Evolutionary conservation across 306 rosid species (phyloP), one percentile per base, ranked within the genome.

Genomic region (Crotalaria pallida): DNA sequence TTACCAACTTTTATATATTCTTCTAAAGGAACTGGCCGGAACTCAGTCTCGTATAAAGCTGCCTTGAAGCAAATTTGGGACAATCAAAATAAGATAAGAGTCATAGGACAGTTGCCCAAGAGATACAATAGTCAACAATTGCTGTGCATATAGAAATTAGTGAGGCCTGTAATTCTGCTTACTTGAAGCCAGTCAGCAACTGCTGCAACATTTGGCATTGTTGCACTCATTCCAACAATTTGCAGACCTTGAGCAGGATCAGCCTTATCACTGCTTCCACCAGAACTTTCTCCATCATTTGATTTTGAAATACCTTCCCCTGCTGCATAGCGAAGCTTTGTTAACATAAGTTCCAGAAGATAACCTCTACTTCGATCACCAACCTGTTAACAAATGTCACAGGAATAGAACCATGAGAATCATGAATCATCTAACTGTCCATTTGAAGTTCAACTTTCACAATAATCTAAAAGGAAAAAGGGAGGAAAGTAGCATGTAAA

Each of bases 151-250:
- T 31, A 29, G 26, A 36, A 75, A 31, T 36, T 26, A 70, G 58
- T 16, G 26, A 48, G 50, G 34, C 69, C 57, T 49, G 19, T 43
- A 21, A 71, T 65, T 72, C 78, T 36, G 51, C 96, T 84, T 80
- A 90, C 98, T 84, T 87, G 92, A 81, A 94, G 98, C 98, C 98
- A 94, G 66, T 94, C 94, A 69, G 98, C 97, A 79, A 94, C 97
- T 53, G 96, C 96, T 40, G 90, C 96, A 62, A 94, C 97, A 65
- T 94, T 94, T 59, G 98, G 98, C 98, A 94, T 94, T 72, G 98
- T 94, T 41, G 98, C 98, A 80, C 98, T 94, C 98, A 94, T 90
- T 62, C 98, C 98, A 60, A 94, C 97, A 79, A 94, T 88, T 80
- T 94, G 98, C 80, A 94, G 80, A 69, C 95, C 96, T 67, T 83